These are phyloP conservation scores for Suillus luteus DNA, from an alignment of 768 basidiomycete genomes.

Conservation along the genomic window DNA sequence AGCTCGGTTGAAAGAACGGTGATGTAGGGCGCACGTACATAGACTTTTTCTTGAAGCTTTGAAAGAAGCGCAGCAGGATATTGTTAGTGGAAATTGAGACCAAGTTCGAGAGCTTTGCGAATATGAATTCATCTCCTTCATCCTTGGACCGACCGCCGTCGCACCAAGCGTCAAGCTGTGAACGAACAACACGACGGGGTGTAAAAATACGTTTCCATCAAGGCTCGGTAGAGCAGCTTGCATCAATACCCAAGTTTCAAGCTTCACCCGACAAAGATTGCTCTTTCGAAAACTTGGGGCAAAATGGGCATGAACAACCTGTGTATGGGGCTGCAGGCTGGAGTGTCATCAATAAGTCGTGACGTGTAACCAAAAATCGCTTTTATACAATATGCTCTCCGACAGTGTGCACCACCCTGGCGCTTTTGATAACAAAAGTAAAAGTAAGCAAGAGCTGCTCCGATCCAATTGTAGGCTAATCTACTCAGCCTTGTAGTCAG, in stretches of 20 bases:
- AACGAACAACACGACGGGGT: not conserved
- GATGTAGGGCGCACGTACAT: conserved; percentile 47
- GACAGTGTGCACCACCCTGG: conserved; percentile 24
- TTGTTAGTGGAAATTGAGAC: conserved; percentile 82
- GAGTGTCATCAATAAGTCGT: not conserved
- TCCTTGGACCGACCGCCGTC: conserved; percentile 37
- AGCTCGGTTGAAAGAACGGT: conserved; percentile 1
- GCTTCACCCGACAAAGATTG: not conserved
- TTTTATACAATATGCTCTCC: conserved; percentile 24
- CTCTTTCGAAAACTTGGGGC: not conserved
- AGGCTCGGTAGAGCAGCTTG: not conserved
- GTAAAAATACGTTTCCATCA: not conserved
- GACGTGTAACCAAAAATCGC: not conserved
- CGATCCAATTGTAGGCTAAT: not conserved
- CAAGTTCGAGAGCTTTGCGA: conserved; percentile 83
- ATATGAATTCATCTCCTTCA: conserved; percentile 86
- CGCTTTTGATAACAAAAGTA: conserved; percentile 23
- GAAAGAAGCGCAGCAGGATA: conserved; percentile 89
- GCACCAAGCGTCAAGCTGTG: not conserved
- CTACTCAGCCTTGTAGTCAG: conserved; percentile 76
- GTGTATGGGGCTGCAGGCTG: not conserved
- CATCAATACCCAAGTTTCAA: not conserved
- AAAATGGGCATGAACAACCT: not conserved
- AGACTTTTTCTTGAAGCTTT: conserved; percentile 83
- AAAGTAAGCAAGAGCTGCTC: conserved; percentile 2